Evolutionary conservation across 805 yeast genomes (phyloP), one percentile per base, ranked within the genome.

Genomic region (Starmerella bombi): DNA sequence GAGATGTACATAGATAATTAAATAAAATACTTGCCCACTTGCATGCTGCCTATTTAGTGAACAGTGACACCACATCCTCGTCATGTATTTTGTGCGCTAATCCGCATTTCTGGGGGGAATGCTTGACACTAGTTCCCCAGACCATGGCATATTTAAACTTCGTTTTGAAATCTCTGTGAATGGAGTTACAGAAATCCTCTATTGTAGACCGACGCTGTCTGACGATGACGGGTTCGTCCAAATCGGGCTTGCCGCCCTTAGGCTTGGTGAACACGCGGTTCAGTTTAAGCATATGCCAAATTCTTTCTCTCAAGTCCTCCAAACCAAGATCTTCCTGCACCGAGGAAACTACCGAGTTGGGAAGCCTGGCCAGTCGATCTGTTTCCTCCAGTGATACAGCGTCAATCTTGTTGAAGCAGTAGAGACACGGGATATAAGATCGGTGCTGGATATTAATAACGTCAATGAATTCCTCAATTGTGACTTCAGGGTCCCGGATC

Each of bases 31-130:
- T 28, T 28, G 16, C 6, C 16, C 14, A n/a, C 7, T 28, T 28
- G 31, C 14, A 28, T n/a, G 27, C 27, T 8, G 10, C 4, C 21
- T 67, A 85, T 63, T 85, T 88, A 17, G 95, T 75, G 37, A 88
- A 84, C 42, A 88, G 74, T 37, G 91, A 78, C 18, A 91, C 88
- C 15, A 88, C 98, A 58, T 88, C 98, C 57, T 86, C 96, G 57
- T 88, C 97, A 51, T 81, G 75, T 12, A 91, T 78, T 28, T 66
- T 65, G 58, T 88, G 98, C 47, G 58, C 72, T 42, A 88, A 65
- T 0, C 98, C 97, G 67, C 97, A 88, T 57, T 88, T 88, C 57
- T 88, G 98, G 3, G 97, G 97, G 27, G 88, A 82, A 57, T 84
- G 94, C 59, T 91, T 91, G 5, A 96, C 80, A 35, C 93, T 78